A percentile compares a stretch with the other conserved stretches of the same genome.
phyloP scores from a whole-genome alignment of 2,329 filamentous ascomycete species.

The Didymella pomorum region DNA sequence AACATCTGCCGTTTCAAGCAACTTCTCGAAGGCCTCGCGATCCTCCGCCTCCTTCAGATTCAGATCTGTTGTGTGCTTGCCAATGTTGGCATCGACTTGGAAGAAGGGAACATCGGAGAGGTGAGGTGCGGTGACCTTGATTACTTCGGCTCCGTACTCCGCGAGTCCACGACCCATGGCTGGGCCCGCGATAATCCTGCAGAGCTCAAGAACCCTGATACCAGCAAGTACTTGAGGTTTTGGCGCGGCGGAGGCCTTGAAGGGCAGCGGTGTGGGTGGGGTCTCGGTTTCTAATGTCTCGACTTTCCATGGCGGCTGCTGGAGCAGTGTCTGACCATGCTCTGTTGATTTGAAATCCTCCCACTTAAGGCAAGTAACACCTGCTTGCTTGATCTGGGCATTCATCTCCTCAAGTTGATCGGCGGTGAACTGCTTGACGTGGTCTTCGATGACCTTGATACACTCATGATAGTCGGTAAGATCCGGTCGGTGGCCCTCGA shows the following conservation, averaged over 20 bases:
- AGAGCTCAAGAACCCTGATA: conserved; percentile 76
- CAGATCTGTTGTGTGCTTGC: conserved; percentile 71
- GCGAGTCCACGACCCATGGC: conserved; percentile 74
- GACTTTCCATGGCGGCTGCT: conserved; percentile 58
- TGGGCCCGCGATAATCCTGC: conserved; percentile 79
- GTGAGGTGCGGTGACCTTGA: conserved; percentile 73
- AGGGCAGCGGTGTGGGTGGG: conserved; percentile 57
- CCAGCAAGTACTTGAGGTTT: conserved; percentile 60
- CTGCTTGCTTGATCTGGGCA: conserved; percentile 52
- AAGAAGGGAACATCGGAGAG: conserved; percentile 77
- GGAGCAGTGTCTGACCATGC: conserved; percentile 53
- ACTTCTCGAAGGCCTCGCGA: conserved; percentile 63
- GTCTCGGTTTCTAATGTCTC: conserved; percentile 61
- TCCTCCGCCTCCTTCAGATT: conserved; percentile 67
- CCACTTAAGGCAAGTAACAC: conserved; percentile 53
- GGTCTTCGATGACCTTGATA: conserved; percentile 53
- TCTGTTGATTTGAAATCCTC: conserved; percentile 51
- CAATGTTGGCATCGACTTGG: conserved; percentile 75
- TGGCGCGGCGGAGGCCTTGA: conserved; percentile 50
- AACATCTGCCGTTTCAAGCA: conserved; percentile 70
- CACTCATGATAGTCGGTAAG: conserved; percentile 59
- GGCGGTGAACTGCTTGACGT: conserved; percentile 51
- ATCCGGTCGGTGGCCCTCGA: conserved; percentile 68
- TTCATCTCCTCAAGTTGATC: conserved; percentile 55
- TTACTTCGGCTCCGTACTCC: conserved; percentile 77